Conservation (phyloP, 208 protist species). For the Angomonas ambiguus region DNA sequence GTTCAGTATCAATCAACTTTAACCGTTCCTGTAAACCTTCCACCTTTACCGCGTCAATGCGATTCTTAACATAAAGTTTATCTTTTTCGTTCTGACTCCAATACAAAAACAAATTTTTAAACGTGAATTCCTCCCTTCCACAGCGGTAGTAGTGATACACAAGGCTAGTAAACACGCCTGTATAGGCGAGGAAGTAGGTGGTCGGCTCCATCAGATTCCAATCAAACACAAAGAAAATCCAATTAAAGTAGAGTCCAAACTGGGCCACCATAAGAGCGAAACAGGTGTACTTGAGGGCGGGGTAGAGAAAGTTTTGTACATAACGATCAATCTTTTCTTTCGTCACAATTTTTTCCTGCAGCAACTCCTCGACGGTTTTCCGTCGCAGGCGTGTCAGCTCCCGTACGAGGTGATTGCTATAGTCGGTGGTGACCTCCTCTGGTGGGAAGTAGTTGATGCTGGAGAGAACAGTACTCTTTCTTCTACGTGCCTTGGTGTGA, state of each 20-base stretch:
- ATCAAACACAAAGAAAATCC: conserved; percentile 86
- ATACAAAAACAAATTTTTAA: conserved; percentile 41
- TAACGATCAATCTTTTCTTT: conserved; percentile 41
- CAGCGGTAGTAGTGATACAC: conserved; percentile 68
- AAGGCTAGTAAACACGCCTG: conserved; percentile 44
- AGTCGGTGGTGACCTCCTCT: not conserved
- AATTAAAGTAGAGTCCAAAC: conserved; percentile 73
- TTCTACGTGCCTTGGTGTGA: no score
- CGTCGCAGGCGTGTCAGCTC: conserved; percentile 19
- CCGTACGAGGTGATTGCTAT: conserved; percentile 23
- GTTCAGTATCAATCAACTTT: conserved; percentile 22
- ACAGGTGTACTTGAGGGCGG: conserved; percentile 40
- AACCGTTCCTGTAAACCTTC: conserved; percentile 30
- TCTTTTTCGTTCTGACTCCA: conserved; percentile 21
- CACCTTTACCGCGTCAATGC: conserved; percentile 26
- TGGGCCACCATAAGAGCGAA: conserved; percentile 42
- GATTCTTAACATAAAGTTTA: conserved; percentile 33
- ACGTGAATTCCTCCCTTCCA: conserved; percentile 45
- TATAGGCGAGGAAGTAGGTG: conserved; percentile 81
- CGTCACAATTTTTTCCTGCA: not conserved
- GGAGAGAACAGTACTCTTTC: not conserved
- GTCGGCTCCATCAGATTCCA: conserved; percentile 86
- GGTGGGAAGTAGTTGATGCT: not conserved
- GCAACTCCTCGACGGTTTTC: not conserved
- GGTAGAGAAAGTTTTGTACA: conserved; percentile 32